Percentiles rank a stretch among this genome's conserved stretches.
These are phyloP conservation scores for Hanseniaspora vineae DNA, from an alignment of 805 yeast species.

Conservation along the genomic window DNA sequence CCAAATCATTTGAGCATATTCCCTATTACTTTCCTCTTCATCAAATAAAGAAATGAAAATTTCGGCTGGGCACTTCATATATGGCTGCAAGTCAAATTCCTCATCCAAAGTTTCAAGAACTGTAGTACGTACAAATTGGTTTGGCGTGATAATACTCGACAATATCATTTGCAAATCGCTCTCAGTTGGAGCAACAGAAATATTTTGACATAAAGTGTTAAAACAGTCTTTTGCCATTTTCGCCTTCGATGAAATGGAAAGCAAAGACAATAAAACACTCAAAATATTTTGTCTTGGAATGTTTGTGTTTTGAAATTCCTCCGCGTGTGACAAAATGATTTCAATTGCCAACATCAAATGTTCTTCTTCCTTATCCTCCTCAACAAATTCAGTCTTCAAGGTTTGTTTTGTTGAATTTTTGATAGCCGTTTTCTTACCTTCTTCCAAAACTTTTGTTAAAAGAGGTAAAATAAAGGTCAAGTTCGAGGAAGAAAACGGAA, in stretches of 20 bases:
- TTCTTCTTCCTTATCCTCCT: constrained; percentile 83
- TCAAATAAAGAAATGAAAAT: constrained; percentile 72
- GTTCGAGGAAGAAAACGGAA: constrained; percentile 53
- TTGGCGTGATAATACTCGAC: constrained; percentile 43
- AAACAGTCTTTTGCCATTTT: constrained; percentile 78
- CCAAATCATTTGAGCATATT: constrained; percentile 75
- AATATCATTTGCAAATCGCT: constrained; percentile 50
- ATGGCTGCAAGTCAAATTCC: constrained; percentile 44
- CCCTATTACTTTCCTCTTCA: constrained; percentile 46
- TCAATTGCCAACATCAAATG: constrained; percentile 67
- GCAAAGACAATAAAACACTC: constrained; percentile 45
- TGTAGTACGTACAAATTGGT: constrained; percentile 61
- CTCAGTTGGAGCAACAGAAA: constrained; percentile 46
- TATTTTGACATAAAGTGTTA: constrained; percentile 60
- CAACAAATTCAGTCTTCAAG: constrained; percentile 54
- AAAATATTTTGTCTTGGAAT: constrained; percentile 62
- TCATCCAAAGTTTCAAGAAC: constrained; percentile 76
- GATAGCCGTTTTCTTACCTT: constrained; percentile 45
- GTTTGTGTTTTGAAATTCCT: constrained; percentile 47
- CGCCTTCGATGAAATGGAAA: constrained; percentile 65
- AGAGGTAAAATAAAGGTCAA: constrained; percentile 68
- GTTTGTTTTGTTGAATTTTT: constrained; percentile 36
- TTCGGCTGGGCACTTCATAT: constrained; percentile 43
- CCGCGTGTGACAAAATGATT: constrained; percentile 56
- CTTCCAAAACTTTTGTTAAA: constrained; percentile 50